Evolutionary conservation across 495 filamentous ascomycete species (phyloP).

Genomic region (Talaromyces adpressus): DNA sequence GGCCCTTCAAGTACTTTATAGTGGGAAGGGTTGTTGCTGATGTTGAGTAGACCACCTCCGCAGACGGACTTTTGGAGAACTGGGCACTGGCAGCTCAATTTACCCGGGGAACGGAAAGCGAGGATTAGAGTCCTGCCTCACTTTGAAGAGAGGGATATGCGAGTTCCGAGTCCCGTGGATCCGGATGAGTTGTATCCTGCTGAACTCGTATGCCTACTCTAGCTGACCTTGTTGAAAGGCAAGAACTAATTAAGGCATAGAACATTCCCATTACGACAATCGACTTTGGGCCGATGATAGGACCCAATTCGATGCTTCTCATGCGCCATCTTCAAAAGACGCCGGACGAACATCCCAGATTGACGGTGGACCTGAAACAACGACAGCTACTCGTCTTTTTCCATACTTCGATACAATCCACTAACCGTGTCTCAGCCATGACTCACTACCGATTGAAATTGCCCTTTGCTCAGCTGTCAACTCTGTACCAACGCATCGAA

Average conservation of each 20-base stretch:
- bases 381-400: conserved; percentile 25
- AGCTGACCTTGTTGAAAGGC: not conserved
- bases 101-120: conserved; percentile 13
- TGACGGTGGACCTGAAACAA: conserved; percentile 22
- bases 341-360: conserved; percentile 6
- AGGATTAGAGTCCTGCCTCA: conserved; percentile 9
- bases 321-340: conserved; percentile 21
- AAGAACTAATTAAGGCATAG: conserved; percentile 10
- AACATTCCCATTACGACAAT: conserved; percentile 21
- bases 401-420: conserved; percentile 11
- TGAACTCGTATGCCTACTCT: conserved; percentile 21
- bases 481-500: conserved; percentile 41
- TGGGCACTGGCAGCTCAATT: conserved; percentile 18
- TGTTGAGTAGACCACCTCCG: conserved; percentile 31
- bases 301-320: conserved; percentile 20
- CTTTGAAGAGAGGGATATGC: conserved; percentile 15
- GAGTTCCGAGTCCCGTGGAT: conserved; percentile 24
- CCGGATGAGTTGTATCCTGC: conserved; percentile 19
- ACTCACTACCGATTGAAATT: conserved; percentile 49
- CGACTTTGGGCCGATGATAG: conserved; percentile 25
- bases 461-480: conserved; percentile 54
- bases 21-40: conserved; percentile 9
- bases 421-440: not conserved
- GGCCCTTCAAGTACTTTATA: too few species aligned
- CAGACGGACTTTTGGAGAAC: conserved; percentile 29